phyloP scores from a whole-genome alignment of 495 filamentous ascomycete species.

The Parathielavia hyrcaniae region DNA sequence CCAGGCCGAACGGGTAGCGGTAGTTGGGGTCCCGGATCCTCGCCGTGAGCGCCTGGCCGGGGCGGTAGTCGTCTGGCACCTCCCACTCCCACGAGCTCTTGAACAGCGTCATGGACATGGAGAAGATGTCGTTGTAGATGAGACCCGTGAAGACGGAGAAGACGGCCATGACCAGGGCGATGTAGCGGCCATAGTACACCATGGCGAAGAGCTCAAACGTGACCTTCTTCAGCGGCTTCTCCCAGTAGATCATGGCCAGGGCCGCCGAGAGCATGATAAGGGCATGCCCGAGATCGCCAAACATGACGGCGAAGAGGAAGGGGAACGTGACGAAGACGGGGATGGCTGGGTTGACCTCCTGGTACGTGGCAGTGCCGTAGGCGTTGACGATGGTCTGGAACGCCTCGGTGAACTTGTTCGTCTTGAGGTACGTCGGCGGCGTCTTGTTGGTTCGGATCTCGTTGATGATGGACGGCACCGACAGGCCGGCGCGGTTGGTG shows the following conservation, averaged over 20 bases:
- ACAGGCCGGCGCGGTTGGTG: conserved; percentile 86
- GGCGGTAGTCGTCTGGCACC: conserved; percentile 63
- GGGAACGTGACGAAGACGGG: conserved; percentile 96
- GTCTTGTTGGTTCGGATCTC: conserved; percentile 94
- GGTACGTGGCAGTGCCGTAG: conserved; percentile 94
- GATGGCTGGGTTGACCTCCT: conserved; percentile 91
- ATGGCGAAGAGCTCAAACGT: conserved; percentile 92
- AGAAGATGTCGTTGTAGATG: conserved; percentile 98
- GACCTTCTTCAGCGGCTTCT: conserved; percentile 83
- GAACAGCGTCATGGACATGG: conserved; percentile 81
- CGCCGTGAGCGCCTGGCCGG: conserved; percentile 55
- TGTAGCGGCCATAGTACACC: conserved; percentile 97
- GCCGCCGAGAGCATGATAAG: conserved; percentile 75
- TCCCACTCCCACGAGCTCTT: conserved; percentile 72
- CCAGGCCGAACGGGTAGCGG: conserved; percentile 89
- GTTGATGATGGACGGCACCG: conserved; percentile 95
- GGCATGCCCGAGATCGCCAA: conserved; percentile 93
- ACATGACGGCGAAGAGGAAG: conserved; percentile 99
- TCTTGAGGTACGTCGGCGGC: conserved; percentile 90
- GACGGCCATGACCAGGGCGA: conserved; percentile 94
- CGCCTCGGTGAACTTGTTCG: conserved; percentile 94
- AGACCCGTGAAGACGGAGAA: conserved; percentile 96
- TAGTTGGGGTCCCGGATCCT: conserved; percentile 52
- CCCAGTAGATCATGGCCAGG: conserved; percentile 87
- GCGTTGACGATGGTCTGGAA: conserved; percentile 99